Percentiles rank a stretch among this genome's conserved stretches.
phyloP scores from a whole-genome alignment of 1,139 yeast genomes.

The Candida frijolesensis region DNA sequence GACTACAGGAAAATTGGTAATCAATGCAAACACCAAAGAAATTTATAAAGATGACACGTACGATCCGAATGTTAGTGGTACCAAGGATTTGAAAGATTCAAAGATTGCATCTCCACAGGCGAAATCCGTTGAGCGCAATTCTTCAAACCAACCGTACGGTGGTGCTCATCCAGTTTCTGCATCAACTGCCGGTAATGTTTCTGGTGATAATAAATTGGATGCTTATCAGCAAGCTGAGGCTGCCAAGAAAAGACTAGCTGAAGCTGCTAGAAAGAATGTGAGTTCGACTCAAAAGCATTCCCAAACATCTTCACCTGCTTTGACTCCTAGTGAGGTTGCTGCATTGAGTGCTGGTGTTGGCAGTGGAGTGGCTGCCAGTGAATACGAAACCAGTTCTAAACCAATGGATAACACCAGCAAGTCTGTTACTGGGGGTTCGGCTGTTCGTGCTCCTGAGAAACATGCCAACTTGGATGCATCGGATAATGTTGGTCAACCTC shows the following conservation, averaged over 20 bases:
- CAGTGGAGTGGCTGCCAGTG: slow-evolving; percentile 13
- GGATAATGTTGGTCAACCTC: slow-evolving; percentile 1
- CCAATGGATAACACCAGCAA: not conserved
- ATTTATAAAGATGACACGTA: slow-evolving; percentile 26
- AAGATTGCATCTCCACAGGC: not conserved
- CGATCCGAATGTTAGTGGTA: not conserved
- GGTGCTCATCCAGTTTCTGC: not conserved
- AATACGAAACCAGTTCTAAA: not conserved
- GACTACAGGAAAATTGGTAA: slow-evolving; percentile 36
- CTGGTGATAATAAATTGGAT: slow-evolving; percentile 1
- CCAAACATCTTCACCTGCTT: slow-evolving; percentile 1
- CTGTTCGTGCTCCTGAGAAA: not conserved
- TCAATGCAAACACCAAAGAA: slow-evolving; percentile 38
- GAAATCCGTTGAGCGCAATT: not conserved
- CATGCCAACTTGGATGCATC: not conserved
- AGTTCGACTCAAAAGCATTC: slow-evolving; percentile 8
- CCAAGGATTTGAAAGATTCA: not conserved
- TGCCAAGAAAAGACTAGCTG: slow-evolving; percentile 15
- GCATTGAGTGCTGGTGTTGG: slow-evolving; percentile 16
- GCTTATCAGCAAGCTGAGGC: slow-evolving; percentile 12
- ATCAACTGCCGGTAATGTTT: not conserved
- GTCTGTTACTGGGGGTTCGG: not conserved
- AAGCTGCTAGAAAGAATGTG: slow-evolving; percentile 15
- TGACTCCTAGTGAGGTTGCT: slow-evolving; percentile 10
- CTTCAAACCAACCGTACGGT: not conserved